phyloP scores from a whole-genome alignment of 1,284 basidiomycete genomes.

The Tilletia walkeri region DNA sequence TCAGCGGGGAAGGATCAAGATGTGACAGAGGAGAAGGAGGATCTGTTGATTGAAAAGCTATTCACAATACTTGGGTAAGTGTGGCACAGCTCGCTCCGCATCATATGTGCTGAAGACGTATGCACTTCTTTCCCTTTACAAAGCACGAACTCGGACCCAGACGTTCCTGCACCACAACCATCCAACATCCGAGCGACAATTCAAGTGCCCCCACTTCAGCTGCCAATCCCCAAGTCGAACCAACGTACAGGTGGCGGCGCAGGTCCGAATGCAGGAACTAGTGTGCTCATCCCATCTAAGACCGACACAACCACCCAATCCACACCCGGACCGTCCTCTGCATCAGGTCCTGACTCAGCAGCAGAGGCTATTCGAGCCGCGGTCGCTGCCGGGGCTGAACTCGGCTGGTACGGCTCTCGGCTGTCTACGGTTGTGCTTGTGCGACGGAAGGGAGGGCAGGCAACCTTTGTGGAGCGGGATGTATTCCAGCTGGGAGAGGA shows the following conservation, averaged over 20 bases:
- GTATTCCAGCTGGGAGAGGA: constrained; percentile 21
- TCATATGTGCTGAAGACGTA: too few species aligned
- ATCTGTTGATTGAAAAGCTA: constrained; percentile 22
- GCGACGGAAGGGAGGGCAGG: constrained; percentile 20
- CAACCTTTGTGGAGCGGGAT: constrained; percentile 31
- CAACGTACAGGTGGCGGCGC: background rate
- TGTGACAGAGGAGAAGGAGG: constrained; percentile 16
- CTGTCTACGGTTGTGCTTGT: constrained; percentile 33
- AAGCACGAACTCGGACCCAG: constrained; percentile 15
- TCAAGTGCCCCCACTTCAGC: constrained; percentile 29
- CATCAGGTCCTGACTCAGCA: background rate
- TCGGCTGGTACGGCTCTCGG: constrained; percentile 36
- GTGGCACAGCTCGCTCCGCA: too few species aligned
- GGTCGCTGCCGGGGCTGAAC: background rate
- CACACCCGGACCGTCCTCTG: too few species aligned
- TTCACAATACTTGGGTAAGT: constrained; percentile 30
- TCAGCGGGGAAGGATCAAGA: background rate
- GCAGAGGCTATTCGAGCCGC: background rate
- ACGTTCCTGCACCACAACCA: constrained; percentile 22
- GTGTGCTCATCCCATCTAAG: background rate
- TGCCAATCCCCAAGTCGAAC: background rate
- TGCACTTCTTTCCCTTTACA: too few species aligned
- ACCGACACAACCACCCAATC: background rate
- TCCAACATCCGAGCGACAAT: constrained; percentile 30
- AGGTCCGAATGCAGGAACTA: background rate